These are phyloP conservation scores for Aureobasidium musti DNA, from an alignment of 2,329 filamentous ascomycete species.

Conservation along the genomic window DNA sequence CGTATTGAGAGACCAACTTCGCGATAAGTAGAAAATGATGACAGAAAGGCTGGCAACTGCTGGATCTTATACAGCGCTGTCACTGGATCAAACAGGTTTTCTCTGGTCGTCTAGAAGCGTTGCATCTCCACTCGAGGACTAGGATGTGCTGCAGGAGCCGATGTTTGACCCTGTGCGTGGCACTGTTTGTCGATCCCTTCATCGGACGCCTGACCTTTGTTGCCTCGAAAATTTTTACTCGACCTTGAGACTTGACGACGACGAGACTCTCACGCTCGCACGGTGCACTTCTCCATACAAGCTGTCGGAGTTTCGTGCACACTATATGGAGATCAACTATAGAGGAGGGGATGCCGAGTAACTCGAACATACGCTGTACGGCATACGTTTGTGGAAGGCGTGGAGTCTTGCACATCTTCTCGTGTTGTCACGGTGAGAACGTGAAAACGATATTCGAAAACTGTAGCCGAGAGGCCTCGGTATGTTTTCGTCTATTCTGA, in stretches of 20 bases:
- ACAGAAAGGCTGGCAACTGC: not conserved
- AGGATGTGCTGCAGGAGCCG: not conserved
- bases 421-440: not conserved
- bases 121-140: not conserved
- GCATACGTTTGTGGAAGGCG: not conserved
- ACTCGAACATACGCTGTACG: no score
- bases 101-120: not conserved
- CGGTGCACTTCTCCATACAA: no score
- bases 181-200: not conserved
- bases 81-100: not conserved
- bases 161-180: not conserved
- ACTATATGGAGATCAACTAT: no score
- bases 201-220: no score
- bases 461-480: conserved; percentile 15
- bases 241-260: no score
- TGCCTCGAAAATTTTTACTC: no score
- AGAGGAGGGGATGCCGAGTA: no score
- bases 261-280: no score
- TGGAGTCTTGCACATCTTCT: conserved; percentile 9
- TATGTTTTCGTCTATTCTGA: not conserved
- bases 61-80: not conserved
- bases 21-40: no score
- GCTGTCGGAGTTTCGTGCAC: no score
- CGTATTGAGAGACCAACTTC: not conserved
- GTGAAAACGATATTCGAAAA: no score